Evolutionary conservation across 371 early-diverging fungal genomes (phyloP), one percentile per base, ranked within the genome.

Genomic region (Apophysomyces elegans): DNA sequence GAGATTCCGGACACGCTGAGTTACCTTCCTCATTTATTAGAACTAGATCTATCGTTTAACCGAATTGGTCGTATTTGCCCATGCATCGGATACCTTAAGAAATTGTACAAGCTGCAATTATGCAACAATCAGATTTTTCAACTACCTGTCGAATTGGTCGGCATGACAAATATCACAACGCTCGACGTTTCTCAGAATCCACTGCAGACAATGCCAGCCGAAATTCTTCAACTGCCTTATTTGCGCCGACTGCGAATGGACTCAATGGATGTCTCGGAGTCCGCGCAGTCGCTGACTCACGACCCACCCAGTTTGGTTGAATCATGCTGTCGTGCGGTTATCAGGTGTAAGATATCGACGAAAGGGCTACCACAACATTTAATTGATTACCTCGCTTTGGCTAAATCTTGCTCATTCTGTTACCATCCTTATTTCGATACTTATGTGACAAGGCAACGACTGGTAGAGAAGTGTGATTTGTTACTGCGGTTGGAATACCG

Each of bases 351-450:
- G 11, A 50, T 92, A 12, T 81, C 89, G 12, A 81, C 86, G 2
- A 84, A 88, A 56, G 61, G 91, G 3, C 13, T 68, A 7, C 84
- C 89, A 11, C 66, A 69, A 21, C 80, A 85, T 61, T 39, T 94
- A 8, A 78, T 84, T 62, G 58, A 72, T 7, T 93, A 91, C 68
- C 71, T 96, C n/a, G 67, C 81, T 7, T 76, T 82, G 12, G 91
- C 88, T 4, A 81, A 87, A 44, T 70, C 79, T 21, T 97, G 98
- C 73, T 80, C 93, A 7, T 92, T 89, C 70, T 97, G 98, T 75
- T 84, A 86, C n/a, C 95, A 94, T 0, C 95, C 96, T 16, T 93
- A 91, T 68, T 93, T 94, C 75, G 90, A 92, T 18, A 70, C 75
- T 4, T 86, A 69, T 71, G 78, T 84, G 14, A 73, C 74, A 32